A percentile compares a stretch with the other conserved stretches of the same genome.
Evolutionary conservation across 2,329 filamentous ascomycete genomes (phyloP).

Genomic region (Aspergillus candidus): DNA sequence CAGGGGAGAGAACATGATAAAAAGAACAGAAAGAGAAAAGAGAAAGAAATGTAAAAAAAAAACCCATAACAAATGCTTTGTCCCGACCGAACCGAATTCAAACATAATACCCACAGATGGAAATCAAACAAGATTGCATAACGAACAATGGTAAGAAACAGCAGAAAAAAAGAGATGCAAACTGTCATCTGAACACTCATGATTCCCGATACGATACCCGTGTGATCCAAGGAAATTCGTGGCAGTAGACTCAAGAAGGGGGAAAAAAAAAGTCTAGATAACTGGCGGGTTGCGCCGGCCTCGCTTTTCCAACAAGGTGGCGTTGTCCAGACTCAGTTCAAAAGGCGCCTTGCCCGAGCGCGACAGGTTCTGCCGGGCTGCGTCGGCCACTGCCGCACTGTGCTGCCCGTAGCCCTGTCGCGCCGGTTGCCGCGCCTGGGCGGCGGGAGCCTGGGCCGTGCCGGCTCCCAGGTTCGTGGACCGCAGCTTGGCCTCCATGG

Average conservation of each 20-base stretch:
- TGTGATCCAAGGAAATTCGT: conserved; percentile 4
- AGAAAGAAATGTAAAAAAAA: conserved; percentile 5
- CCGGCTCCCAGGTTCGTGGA: conserved; percentile 65
- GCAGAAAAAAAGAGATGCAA: conserved; percentile 1
- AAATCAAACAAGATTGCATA: conserved; percentile 7
- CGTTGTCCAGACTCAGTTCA: conserved; percentile 84
- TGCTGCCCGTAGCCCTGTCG: conserved; percentile 78
- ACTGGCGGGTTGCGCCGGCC: conserved; percentile 38
- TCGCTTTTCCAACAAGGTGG: conserved; percentile 75
- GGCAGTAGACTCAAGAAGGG: not conserved
- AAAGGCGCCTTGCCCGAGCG: conserved; percentile 73
- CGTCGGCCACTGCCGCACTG: conserved; percentile 73
- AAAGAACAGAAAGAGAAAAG: conserved; percentile 1
- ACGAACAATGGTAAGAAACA: conserved; percentile 6
- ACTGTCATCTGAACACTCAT: not conserved
- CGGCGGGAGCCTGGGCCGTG: conserved; percentile 47
- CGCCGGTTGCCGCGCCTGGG: conserved; percentile 55
- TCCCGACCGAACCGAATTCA: conserved; percentile 11
- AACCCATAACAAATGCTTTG: conserved; percentile 19
- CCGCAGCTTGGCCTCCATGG: conserved; percentile 80
- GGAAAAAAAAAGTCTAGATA: conserved; percentile 10
- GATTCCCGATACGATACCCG: not conserved
- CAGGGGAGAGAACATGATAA: conserved; percentile 1
- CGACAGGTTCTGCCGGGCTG: conserved; percentile 74
- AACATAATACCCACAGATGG: conserved; percentile 5